These are phyloP conservation scores for Exophiala bonariae DNA, from an alignment of 2,329 filamentous ascomycete species.

Conservation along the genomic window DNA sequence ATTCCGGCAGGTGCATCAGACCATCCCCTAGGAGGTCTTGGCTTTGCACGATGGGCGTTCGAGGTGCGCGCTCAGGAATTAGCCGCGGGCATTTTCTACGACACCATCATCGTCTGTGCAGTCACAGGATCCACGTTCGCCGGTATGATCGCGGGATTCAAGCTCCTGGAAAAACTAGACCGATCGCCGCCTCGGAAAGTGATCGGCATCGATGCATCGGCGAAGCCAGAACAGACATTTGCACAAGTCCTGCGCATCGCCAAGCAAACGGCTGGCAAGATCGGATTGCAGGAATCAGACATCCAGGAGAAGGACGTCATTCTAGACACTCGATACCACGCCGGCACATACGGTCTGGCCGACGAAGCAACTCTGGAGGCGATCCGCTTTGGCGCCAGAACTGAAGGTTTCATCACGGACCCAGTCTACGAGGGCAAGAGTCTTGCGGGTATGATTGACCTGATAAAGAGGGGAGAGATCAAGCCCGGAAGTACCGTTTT, in stretches of 20 bases:
- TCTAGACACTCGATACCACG: conserved; percentile 66
- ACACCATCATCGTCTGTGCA: conserved; percentile 67
- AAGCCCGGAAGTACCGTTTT: conserved; percentile 62
- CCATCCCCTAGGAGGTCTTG: conserved; percentile 68
- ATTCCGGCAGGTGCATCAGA: conserved; percentile 72
- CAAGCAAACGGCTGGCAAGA: conserved; percentile 60
- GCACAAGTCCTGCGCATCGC: conserved; percentile 69
- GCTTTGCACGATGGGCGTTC: conserved; percentile 70
- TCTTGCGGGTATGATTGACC: conserved; percentile 68
- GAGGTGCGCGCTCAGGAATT: conserved; percentile 66
- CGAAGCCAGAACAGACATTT: conserved; percentile 61
- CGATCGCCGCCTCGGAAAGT: conserved; percentile 50
- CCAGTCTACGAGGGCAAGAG: conserved; percentile 77
- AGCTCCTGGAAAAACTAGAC: conserved; percentile 56
- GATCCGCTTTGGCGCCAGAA: conserved; percentile 66
- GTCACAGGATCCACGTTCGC: conserved; percentile 71
- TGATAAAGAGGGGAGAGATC: conserved; percentile 65
- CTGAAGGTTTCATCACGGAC: conserved; percentile 73
- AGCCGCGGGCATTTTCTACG: conserved; percentile 63
- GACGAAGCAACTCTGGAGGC: conserved; percentile 66
- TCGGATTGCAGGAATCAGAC: conserved; percentile 61
- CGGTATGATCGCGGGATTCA: conserved; percentile 73
- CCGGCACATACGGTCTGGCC: conserved; percentile 66
- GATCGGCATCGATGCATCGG: conserved; percentile 66
- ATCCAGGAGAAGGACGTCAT: conserved; percentile 64